Conservation (phyloP, 1,139 yeast genomes). For the Nadsonia starkeyi-henricii region DNA sequence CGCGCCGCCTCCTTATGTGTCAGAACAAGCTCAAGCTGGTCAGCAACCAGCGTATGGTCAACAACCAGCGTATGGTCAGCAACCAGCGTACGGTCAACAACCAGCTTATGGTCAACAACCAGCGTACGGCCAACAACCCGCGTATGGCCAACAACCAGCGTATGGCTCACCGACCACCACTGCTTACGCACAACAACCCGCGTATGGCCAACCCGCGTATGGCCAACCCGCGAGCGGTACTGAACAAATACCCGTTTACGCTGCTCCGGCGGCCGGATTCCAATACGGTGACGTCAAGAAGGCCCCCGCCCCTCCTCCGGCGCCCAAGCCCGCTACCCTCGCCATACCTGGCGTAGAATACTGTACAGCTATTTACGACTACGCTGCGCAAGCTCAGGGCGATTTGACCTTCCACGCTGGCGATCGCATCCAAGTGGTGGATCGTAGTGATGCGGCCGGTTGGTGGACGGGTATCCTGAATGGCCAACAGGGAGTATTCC, state of each 20-base stretch:
- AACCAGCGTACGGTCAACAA: slow-evolving; percentile 10
- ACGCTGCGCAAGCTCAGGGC: slow-evolving; percentile 74
- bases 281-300: neutral
- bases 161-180: slow-evolving; percentile 3
- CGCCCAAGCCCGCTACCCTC: neutral
- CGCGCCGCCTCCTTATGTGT: too few species aligned
- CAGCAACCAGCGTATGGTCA: slow-evolving; percentile 9
- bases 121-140: slow-evolving; percentile 9
- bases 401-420: slow-evolving; percentile 84
- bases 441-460: slow-evolving; percentile 78
- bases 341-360: slow-evolving; percentile 31
- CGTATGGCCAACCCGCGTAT: neutral
- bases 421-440: slow-evolving; percentile 67
- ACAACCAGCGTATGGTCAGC: slow-evolving; percentile 10
- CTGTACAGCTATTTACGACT: slow-evolving; percentile 68
- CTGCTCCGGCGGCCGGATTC: neutral
- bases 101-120: slow-evolving; percentile 5
- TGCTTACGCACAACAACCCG: slow-evolving; percentile 8
- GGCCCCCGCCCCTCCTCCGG: neutral
- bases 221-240: slow-evolving; percentile 3
- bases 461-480: slow-evolving; percentile 95
- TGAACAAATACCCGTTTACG: neutral
- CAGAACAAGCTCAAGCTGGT: neutral
- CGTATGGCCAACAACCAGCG: slow-evolving; percentile 8
- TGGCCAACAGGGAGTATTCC: slow-evolving; percentile 84